Percentiles rank a stretch among this genome's conserved stretches.
These are phyloP conservation scores for Cenococcum geophilum DNA, from an alignment of 495 filamentous ascomycete genomes.

Conservation along the genomic window DNA sequence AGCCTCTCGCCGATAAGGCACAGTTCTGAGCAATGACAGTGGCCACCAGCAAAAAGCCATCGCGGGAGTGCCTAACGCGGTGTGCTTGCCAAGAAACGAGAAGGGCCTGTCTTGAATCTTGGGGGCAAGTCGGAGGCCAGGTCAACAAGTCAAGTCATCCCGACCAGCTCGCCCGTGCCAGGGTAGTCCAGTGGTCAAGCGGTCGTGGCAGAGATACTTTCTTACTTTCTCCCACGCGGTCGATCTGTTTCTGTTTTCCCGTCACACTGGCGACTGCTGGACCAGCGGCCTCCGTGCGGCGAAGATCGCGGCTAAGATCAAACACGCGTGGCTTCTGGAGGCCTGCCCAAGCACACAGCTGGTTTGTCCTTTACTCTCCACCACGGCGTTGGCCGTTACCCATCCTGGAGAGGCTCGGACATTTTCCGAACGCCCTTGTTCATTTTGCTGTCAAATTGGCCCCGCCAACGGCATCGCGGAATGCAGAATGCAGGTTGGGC, in stretches of 20 bases:
- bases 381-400: not conserved
- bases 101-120: too few relatives aligned
- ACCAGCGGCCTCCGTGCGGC: not conserved
- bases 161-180: too few relatives aligned
- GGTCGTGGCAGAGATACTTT: too few relatives aligned
- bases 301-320: conserved; percentile 2
- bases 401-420: not conserved
- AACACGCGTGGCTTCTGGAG: conserved; percentile 3
- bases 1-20: not conserved
- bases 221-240: not conserved
- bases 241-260: not conserved
- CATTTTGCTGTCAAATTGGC: not conserved
- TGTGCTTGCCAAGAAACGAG: conserved; percentile 1
- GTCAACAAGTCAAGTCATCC: too few relatives aligned
- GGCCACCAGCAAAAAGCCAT: not conserved
- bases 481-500: not conserved
- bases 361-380: not conserved
- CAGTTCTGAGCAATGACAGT: not conserved
- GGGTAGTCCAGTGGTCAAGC: too few relatives aligned
- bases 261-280: not conserved
- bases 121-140: too few relatives aligned
- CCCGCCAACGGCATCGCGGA: not conserved
- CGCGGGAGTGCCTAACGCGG: not conserved
- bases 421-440: not conserved
- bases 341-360: not conserved